phyloP scores from a whole-genome alignment of 208 protist species.

The Acanthamoeba rhysodes region DNA sequence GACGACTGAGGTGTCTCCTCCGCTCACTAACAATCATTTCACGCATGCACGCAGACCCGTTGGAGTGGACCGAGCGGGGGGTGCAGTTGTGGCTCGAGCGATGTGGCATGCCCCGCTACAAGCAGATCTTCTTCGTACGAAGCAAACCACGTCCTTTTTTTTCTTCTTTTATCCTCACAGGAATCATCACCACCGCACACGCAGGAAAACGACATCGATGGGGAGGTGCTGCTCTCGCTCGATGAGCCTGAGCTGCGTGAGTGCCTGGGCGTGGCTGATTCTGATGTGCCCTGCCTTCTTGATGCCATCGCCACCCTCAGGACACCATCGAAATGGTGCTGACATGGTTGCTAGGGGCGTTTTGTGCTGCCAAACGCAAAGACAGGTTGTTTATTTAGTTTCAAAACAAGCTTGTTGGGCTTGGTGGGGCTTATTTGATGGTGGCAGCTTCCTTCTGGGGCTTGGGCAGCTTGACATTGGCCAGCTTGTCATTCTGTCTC shows the following conservation, averaged over 20 bases:
- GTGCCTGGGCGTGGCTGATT: background rate
- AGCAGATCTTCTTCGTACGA: slow-evolving; percentile 54
- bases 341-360: too few relatives aligned
- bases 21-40: too few relatives aligned
- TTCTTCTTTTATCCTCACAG: background rate
- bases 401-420: too few relatives aligned
- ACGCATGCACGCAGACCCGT: background rate
- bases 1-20: background rate
- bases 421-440: slow-evolving; percentile 60
- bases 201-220: slow-evolving; percentile 62
- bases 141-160: background rate
- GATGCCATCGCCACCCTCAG: slow-evolving; percentile 21
- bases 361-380: too few relatives aligned
- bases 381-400: too few relatives aligned
- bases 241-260: slow-evolving; percentile 17
- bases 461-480: slow-evolving; percentile 73
- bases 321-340: too few relatives aligned
- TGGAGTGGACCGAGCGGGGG: slow-evolving; percentile 35
- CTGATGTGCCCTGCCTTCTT: background rate
- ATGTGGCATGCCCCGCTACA: slow-evolving; percentile 27
- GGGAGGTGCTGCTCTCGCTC: slow-evolving; percentile 43
- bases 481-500: background rate
- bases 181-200: background rate
- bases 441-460: slow-evolving; percentile 1
- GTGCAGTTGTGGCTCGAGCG: slow-evolving; percentile 48